Evolutionary conservation across 2,329 filamentous ascomycete species (phyloP), one percentile per base, ranked within the genome.

Genomic region (Trichoderma harzianum): DNA sequence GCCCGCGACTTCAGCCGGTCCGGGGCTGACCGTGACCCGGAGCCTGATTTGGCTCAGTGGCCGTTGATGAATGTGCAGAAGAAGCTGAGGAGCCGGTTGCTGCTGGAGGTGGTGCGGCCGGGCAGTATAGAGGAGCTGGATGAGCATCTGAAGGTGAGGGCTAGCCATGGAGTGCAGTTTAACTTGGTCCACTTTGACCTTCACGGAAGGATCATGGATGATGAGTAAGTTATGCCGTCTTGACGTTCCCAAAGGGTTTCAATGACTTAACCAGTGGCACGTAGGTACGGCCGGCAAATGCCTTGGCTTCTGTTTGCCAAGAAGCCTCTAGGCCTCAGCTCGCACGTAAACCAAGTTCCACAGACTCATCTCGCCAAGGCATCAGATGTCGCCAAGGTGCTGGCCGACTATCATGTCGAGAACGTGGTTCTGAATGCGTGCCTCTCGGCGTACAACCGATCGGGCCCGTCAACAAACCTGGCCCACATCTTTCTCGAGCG

Each of bases 381-480:
- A 12, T 72, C 74, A 18, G 73, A 70, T 10, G 75, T 78, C 1
- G 77, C 76, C 7, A 70, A 75, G 55, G 71, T 78, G 5, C 72
- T 79, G 51, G 76, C 74, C 2, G 72, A 71, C 18, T 72, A 76
- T 47, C 74, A 73, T 34, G 71, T 78, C 10, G 77, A 78, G 43
- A 78, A 78, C 43, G 77, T 78, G 24, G 77, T 79, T 4, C 74
- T 79, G 30, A 78, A 79, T 39, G 75, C 77, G 8, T 78, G 77
- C 53, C 73, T 78, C 16, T 78, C 77, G 10, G 77, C 77, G 18
- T 78, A 78, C 71, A 78, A 78, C 72, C 74, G 72, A 21, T 66
- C 74, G 21, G 72, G 74, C 16, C 72, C 76, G 36, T 65, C 71
- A 16, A 76, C 76, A 2, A 78, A 78, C 66, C 72, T 78, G 43